Evolutionary conservation across 2,329 filamentous ascomycete genomes (phyloP).

Genomic region (Sporothrix mexicana): DNA sequence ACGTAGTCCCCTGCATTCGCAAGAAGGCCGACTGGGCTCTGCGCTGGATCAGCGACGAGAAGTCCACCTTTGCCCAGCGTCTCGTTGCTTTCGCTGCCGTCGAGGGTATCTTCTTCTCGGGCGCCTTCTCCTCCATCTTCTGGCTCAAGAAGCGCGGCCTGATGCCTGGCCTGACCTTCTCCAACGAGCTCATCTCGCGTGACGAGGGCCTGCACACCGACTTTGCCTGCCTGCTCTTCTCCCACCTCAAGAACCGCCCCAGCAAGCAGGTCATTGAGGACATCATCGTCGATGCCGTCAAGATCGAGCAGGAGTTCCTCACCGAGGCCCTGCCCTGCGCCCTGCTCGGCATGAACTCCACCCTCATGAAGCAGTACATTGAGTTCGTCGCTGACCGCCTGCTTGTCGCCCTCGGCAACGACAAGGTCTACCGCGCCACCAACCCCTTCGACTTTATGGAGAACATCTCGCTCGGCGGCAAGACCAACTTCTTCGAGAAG

Average conservation of each 20-base stretch:
- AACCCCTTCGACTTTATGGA: conserved; percentile 99
- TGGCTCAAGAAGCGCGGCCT: conserved; percentile 99
- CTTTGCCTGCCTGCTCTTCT: conserved; percentile 96
- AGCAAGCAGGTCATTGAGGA: conserved; percentile 78
- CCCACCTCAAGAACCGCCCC: conserved; percentile 92
- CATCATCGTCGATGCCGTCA: conserved; percentile 93
- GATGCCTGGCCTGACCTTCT: conserved; percentile 98
- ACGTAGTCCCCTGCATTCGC: conserved; percentile 85
- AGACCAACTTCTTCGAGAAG: conserved; percentile 99
- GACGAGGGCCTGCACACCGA: conserved; percentile 99
- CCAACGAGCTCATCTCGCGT: conserved; percentile 99
- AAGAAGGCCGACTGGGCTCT: conserved; percentile 99
- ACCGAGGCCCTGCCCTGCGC: conserved; percentile 92
- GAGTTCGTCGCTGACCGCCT: conserved; percentile 98
- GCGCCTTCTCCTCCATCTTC: conserved; percentile 98
- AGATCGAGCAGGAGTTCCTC: conserved; percentile 96
- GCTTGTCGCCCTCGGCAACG: conserved; percentile 88
- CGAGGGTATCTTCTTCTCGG: conserved; percentile 99
- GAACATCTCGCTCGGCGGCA: conserved; percentile 97
- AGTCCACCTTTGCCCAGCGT: conserved; percentile 93
- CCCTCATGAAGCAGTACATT: conserved; percentile 99
- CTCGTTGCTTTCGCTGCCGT: conserved; percentile 96
- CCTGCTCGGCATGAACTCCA: conserved; percentile 96
- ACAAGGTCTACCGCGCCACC: conserved; percentile 87
- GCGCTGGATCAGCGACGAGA: conserved; percentile 89